Conservation (phyloP, 352 stramenopile genomes). For the Elongisporangium prolatum region DNA sequence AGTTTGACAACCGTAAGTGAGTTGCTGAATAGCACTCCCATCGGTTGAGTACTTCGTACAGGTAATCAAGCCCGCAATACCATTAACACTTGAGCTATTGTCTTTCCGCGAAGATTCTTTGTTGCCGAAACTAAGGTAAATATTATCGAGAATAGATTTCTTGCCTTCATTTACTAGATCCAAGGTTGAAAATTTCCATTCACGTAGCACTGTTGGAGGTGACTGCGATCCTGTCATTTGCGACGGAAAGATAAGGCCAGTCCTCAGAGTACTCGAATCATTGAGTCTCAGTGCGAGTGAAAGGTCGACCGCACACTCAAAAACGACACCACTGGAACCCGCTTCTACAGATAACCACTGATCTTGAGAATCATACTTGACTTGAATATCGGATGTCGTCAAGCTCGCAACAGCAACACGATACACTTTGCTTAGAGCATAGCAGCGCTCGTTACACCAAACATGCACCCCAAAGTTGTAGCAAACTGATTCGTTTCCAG, state of each 20-base stretch:
- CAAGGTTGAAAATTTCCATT: background rate
- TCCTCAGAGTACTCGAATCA: slow-evolving; percentile 20
- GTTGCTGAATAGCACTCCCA: slow-evolving; percentile 75
- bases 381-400: slow-evolving; percentile 17
- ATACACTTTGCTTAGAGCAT: slow-evolving; percentile 28
- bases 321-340: slow-evolving; percentile 29
- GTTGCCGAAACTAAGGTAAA: background rate
- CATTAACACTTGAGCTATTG: background rate
- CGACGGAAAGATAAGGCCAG: slow-evolving; percentile 45
- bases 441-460: slow-evolving; percentile 29
- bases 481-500: background rate
- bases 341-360: slow-evolving; percentile 38
- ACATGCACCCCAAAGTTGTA: slow-evolving; percentile 43
- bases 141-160: background rate
- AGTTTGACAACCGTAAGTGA: slow-evolving; percentile 77
- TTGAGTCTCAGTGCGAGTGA: slow-evolving; percentile 39
- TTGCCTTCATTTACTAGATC: background rate
- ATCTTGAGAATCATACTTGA: slow-evolving; percentile 39
- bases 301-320: slow-evolving; percentile 53
- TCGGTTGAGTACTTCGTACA: slow-evolving; percentile 33
- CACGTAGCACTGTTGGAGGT: background rate
- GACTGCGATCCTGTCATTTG: background rate
- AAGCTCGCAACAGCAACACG: slow-evolving; percentile 18
- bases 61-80: background rate
- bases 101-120: background rate